These are phyloP conservation scores for Calvatia gigantea DNA, from an alignment of 768 basidiomycete species.

Conservation along the genomic window DNA sequence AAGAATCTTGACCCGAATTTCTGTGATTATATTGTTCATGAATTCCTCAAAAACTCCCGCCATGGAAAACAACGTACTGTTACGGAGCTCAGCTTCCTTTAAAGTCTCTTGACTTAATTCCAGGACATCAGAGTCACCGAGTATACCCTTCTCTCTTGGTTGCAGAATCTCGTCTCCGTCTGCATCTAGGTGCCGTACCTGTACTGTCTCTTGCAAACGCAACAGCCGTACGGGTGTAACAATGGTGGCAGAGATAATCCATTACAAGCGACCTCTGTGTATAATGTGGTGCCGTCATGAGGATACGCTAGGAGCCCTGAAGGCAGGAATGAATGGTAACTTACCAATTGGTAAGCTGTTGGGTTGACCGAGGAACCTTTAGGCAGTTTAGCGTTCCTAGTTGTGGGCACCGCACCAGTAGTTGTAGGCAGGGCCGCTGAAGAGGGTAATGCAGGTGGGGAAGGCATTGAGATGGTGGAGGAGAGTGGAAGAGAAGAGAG, in stretches of 20 bases:
- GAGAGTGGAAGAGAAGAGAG: neutral
- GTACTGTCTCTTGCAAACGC: slow-evolving; percentile 65
- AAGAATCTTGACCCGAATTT: slow-evolving; percentile 66
- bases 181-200: slow-evolving; percentile 57
- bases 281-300: slow-evolving; percentile 1
- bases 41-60: neutral
- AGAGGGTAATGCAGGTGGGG: neutral
- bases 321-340: slow-evolving; percentile 1
- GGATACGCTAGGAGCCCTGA: slow-evolving; percentile 2
- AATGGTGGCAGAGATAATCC: slow-evolving; percentile 73
- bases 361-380: slow-evolving; percentile 24
- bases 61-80: neutral
- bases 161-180: slow-evolving; percentile 65
- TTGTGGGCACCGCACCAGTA: neutral
- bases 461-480: slow-evolving; percentile 1
- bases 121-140: slow-evolving; percentile 20
- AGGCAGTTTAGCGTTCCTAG: neutral
- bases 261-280: slow-evolving; percentile 63
- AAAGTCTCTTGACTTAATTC: slow-evolving; percentile 26
- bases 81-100: slow-evolving; percentile 7
- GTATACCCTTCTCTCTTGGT: slow-evolving; percentile 18
- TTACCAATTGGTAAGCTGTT: slow-evolving; percentile 44
- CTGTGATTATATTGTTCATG: slow-evolving; percentile 32
- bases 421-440: neutral
- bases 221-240: slow-evolving; percentile 66